Evolutionary conservation across 179 eudicot genomes (phyloP), one percentile per base, ranked within the genome.

Genomic region (Pouteria campechiana): DNA sequence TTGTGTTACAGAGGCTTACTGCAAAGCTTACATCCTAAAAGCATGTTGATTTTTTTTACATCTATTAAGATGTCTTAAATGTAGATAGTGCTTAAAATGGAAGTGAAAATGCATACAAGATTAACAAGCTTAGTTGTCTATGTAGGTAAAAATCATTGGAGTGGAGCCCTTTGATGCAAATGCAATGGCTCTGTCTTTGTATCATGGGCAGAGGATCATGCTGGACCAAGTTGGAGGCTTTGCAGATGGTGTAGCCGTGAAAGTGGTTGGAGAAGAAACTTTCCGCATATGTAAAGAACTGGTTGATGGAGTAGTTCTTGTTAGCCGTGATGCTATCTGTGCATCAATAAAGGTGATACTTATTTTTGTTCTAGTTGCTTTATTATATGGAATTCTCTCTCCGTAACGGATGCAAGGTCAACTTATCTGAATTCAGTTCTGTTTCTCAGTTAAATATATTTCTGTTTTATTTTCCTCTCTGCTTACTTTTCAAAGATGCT

Each of bases 171-270:
- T 46, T 27, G 99, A 92, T 75, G 99, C 99, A 31, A 87, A 92
- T 67, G 88, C 96, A 21, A 82, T 92, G 99, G 96, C 99, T 33
- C 54, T 92, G 53, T 92, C 99, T 34, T 67, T 92, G 35, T 83
- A 82, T 58, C 92, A 76, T 65, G 92, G 87, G 14, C 75, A 68
- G 54, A 75, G 96, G 56, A 57, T 92, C 36, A 61, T 69, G 81
- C 58, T 92, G 38, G 86, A 82, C 55, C 79, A 82, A 69, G 99
- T 87, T 44, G 99, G 99, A 52, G 94, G 96, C 28, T 92, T 92
- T 52, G 94, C 96, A 37, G 99, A 92, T 72, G 96, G 96, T 40
- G 99, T 92, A 36, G 99, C 99, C 42, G 99, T 92, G 37, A 92
- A 92, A 72, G 84, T 73, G 23, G 96, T 92, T 18, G 99, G 99